Conservation (phyloP, 805 yeast genomes). For the Teunomyces funiuensis region DNA sequence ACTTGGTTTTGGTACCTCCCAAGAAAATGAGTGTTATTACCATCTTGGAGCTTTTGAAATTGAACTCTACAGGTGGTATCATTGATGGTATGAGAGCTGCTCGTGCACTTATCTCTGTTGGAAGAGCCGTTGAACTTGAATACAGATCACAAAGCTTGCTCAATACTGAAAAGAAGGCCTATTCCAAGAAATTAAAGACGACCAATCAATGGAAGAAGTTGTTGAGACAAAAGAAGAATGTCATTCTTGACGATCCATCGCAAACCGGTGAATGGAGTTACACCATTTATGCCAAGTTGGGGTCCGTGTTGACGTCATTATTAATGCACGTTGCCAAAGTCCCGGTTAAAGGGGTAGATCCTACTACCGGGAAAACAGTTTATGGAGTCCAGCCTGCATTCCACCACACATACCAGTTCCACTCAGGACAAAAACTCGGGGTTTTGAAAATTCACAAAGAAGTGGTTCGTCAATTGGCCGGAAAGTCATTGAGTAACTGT, state of each 20-base stretch:
- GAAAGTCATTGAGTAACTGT: conserved; percentile 60
- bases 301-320: conserved; percentile 73
- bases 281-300: conserved; percentile 57
- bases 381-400: conserved; percentile 85
- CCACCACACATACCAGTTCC: conserved; percentile 81
- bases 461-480: conserved; percentile 64
- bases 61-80: conserved; percentile 73
- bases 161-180: conserved; percentile 53
- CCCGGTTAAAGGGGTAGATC: conserved; percentile 77
- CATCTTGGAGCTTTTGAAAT: conserved; percentile 74
- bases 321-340: conserved; percentile 82
- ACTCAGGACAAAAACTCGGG: conserved; percentile 77
- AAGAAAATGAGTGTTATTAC: conserved; percentile 83
- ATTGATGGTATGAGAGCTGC: conserved; percentile 83
- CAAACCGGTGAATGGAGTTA: conserved; percentile 22
- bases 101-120: conserved; percentile 76
- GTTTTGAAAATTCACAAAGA: conserved; percentile 73
- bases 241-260: conserved; percentile 10
- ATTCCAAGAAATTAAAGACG: conserved; percentile 43
- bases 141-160: conserved; percentile 68
- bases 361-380: conserved; percentile 66
- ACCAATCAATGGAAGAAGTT: conserved; percentile 49
- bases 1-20: conserved; percentile 66
- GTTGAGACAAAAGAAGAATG: conserved; percentile 21
- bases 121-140: conserved; percentile 82